Percentiles rank a stretch among this genome's conserved stretches.
These are phyloP conservation scores for Kuraishia hungarica DNA, from an alignment of 805 yeast genomes.

Conservation along the genomic window DNA sequence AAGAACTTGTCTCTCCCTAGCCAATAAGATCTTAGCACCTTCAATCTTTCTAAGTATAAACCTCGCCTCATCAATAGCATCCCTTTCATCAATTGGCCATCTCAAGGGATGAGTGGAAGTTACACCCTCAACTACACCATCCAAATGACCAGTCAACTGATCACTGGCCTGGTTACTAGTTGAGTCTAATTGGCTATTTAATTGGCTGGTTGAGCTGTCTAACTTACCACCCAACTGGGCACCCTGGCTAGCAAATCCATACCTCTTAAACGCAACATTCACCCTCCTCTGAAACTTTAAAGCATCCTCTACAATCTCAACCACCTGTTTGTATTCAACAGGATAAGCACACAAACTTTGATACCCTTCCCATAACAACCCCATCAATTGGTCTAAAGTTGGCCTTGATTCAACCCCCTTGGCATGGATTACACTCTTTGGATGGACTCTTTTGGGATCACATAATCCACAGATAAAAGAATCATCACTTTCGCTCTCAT, in stretches of 20 bases:
- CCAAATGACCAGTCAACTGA: too few relatives aligned
- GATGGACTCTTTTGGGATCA: slow-evolving; percentile 20
- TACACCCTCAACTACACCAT: too few relatives aligned
- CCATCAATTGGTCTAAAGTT: slow-evolving; percentile 1
- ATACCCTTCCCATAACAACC: slow-evolving; percentile 8
- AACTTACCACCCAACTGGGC: too few relatives aligned
- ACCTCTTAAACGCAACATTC: not conserved
- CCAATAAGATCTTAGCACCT: slow-evolving; percentile 29
- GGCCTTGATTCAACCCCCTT: not conserved
- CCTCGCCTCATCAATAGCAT: slow-evolving; percentile 21
- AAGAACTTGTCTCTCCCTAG: slow-evolving; percentile 10
- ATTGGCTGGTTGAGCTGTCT: too few relatives aligned
- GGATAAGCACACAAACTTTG: slow-evolving; percentile 10
- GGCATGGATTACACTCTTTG: not conserved
- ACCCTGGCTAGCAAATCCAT: too few relatives aligned
- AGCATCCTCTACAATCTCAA: slow-evolving; percentile 8
- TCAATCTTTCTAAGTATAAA: slow-evolving; percentile 39
- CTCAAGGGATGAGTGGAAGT: too few relatives aligned
- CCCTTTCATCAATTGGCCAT: not conserved
- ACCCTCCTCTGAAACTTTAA: slow-evolving; percentile 6
- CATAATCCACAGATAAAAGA: slow-evolving; percentile 49
- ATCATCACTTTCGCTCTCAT: slow-evolving; percentile 16
- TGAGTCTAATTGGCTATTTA: too few relatives aligned
- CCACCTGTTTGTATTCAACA: slow-evolving; percentile 8
- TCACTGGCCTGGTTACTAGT: too few relatives aligned